Evolutionary conservation across 2,329 filamentous ascomycete species (phyloP).

Genomic region (Ophiostoma ips): DNA sequence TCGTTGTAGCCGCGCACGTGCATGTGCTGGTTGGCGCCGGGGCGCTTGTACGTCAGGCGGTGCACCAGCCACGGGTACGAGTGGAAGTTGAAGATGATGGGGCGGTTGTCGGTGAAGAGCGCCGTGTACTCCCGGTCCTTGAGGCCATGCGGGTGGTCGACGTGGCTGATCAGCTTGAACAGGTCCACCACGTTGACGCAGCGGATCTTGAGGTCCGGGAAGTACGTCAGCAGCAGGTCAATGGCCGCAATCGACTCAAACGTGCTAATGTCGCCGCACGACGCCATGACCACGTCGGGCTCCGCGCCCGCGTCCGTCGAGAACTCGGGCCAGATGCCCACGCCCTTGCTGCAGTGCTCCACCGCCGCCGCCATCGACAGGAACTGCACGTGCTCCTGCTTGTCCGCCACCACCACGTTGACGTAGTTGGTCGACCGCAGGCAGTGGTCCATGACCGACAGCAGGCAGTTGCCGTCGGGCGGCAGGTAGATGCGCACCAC

Average conservation of each 20-base stretch:
- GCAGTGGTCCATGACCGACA: slow-evolving; percentile 65
- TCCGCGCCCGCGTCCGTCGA: slow-evolving; percentile 54
- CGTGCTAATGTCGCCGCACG: slow-evolving; percentile 60
- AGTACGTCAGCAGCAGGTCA: slow-evolving; percentile 54
- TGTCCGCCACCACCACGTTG: slow-evolving; percentile 68
- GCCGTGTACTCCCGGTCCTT: slow-evolving; percentile 50
- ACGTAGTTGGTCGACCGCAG: slow-evolving; percentile 63
- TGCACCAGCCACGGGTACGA: slow-evolving; percentile 71
- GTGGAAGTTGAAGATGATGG: slow-evolving; percentile 75
- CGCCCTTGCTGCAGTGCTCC: slow-evolving; percentile 64
- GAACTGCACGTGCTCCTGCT: slow-evolving; percentile 65
- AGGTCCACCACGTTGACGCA: slow-evolving; percentile 71
- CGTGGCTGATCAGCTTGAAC: slow-evolving; percentile 61
- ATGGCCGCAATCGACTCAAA: slow-evolving; percentile 63
- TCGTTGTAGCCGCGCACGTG: slow-evolving; percentile 69
- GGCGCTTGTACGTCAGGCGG: slow-evolving; percentile 61
- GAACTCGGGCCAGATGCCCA: slow-evolving; percentile 66
- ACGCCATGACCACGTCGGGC: slow-evolving; percentile 64
- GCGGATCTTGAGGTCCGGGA: slow-evolving; percentile 60
- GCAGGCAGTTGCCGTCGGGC: slow-evolving; percentile 64
- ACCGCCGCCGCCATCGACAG: slow-evolving; percentile 60
- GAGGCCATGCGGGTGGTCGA: slow-evolving; percentile 61
- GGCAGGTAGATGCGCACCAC: slow-evolving; percentile 71
- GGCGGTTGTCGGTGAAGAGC: slow-evolving; percentile 58
- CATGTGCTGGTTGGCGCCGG: slow-evolving; percentile 46